Percentiles rank a stretch among this genome's conserved stretches.
phyloP scores from a whole-genome alignment of 352 stramenopile species.

The Pythium utonaiense region DNA sequence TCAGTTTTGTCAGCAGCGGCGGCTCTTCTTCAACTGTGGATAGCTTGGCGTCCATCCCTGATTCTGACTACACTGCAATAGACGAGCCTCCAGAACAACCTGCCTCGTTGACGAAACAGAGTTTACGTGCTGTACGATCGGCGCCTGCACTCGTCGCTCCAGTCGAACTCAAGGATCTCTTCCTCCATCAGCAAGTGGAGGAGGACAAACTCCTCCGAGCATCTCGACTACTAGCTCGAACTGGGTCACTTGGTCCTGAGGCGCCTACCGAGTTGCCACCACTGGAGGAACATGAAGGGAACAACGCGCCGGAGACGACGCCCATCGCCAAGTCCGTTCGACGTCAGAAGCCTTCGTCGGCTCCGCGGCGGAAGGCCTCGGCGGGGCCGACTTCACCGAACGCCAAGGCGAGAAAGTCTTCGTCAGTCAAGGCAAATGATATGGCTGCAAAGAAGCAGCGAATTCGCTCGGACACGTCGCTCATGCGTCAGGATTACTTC shows the following conservation, averaged over 20 bases:
- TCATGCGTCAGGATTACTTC: constrained; percentile 65
- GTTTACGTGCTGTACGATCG: constrained; percentile 9
- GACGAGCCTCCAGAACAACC: not conserved
- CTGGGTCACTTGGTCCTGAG: constrained; percentile 4
- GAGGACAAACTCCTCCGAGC: constrained; percentile 28
- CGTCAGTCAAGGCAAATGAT: constrained; percentile 5
- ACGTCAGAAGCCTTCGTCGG: constrained; percentile 9
- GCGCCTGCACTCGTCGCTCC: constrained; percentile 8
- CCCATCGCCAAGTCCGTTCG: not conserved
- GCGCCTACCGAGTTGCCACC: not conserved
- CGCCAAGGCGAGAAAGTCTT: constrained; percentile 7
- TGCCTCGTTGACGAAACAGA: not conserved
- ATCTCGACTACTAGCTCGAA: constrained; percentile 21
- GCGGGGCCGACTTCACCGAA: constrained; percentile 4
- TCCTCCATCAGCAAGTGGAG: constrained; percentile 31
- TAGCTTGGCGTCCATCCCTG: not conserved
- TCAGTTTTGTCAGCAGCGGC: not conserved
- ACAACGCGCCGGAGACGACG: not conserved
- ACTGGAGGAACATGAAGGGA: not conserved
- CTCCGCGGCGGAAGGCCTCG: constrained; percentile 6
- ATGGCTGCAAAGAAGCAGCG: constrained; percentile 49
- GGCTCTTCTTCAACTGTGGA: not conserved
- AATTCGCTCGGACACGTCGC: constrained; percentile 51
- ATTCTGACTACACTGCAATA: not conserved
- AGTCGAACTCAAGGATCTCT: constrained; percentile 35